Base-by-base conservation (phyloP, 2,329 filamentous ascomycete species). In the Colletotrichum chrysophilum region DNA sequence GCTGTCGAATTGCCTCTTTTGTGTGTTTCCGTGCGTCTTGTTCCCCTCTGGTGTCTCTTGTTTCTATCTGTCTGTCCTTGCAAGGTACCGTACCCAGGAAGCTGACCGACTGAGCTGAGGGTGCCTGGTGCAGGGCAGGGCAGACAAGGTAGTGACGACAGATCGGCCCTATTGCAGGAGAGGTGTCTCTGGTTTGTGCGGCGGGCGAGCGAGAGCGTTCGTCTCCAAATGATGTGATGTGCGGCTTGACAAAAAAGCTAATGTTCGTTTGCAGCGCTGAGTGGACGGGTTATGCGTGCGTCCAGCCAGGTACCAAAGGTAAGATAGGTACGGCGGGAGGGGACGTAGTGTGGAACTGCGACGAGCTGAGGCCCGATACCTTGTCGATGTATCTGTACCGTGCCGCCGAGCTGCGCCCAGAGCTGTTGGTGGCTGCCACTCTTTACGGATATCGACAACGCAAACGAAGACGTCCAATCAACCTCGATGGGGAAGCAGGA, bases 241-340 rank as follows among this genome's bases (percentile, higher is more conserved):
- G 68, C 62, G 68, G 72, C 72, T 75, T 75, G 72, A 66, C 61
- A 32, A 62, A 52, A 70, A 72, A 62, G 55, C 68, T 62, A 72
- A 72, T 67, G 62, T 65, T 65, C 73, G 73, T 73, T 75, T 75
- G 73, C 73, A 64, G 73, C 64, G 34, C 61, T 62, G 68, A 43
- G n/a, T 67, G 73, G 73, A 68, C 70, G 56, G 64, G 61, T 65
- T 75, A 75, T 73, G 73, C 70, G 73, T 73, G 70, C 73, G 56
- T 73, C 61, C 67, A 52, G 52, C 65, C 26, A 58, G 60, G 34
- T 43, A 34, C 34, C 28, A 62, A 43, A 62, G 26, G 26, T 34
- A 32, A 48, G n/a, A 12, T 34, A 28, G 64, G 21, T 30, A 24
- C 18, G n/a, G 28, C 26, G 60, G n/a, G 21, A 32, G 21, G 21